Percentiles rank a stretch among this genome's conserved stretches.
phyloP scores from a whole-genome alignment of 495 filamentous ascomycete genomes.

The Aspergillus sclerotioniger region DNA sequence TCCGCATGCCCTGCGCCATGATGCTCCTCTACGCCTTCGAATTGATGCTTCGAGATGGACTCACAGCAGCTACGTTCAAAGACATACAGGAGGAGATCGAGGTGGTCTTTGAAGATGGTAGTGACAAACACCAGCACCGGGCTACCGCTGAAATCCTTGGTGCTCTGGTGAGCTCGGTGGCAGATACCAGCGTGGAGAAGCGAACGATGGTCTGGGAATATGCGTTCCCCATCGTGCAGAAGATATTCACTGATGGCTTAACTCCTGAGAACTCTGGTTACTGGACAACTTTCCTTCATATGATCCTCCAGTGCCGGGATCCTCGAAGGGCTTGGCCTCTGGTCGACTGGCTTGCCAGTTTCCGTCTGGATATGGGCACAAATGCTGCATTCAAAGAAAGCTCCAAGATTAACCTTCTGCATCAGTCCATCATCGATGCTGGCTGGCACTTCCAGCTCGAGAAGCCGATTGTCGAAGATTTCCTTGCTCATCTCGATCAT shows the following conservation, averaged over 20 bases:
- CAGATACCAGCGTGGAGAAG: slow-evolving; percentile 65
- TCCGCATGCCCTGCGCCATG: slow-evolving; percentile 81
- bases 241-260: slow-evolving; percentile 82
- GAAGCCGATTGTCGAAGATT: slow-evolving; percentile 86
- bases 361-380: slow-evolving; percentile 88
- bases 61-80: slow-evolving; percentile 74
- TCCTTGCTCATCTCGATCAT: slow-evolving; percentile 88
- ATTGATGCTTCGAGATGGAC: slow-evolving; percentile 67
- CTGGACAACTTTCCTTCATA: slow-evolving; percentile 90
- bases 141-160: slow-evolving; percentile 94
- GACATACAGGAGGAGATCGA: slow-evolving; percentile 79
- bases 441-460: slow-evolving; percentile 97
- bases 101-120: slow-evolving; percentile 81
- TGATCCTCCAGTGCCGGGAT: slow-evolving; percentile 80
- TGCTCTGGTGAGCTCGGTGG: slow-evolving; percentile 71
- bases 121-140: slow-evolving; percentile 96
- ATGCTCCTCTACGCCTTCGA: slow-evolving; percentile 87
- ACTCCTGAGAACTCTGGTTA: slow-evolving; percentile 93
- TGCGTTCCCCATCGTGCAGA: slow-evolving; percentile 81
- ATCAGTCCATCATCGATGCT: slow-evolving; percentile 80
- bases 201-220: slow-evolving; percentile 80
- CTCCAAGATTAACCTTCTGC: slow-evolving; percentile 88
- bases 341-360: slow-evolving; percentile 77
- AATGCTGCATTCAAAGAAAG: slow-evolving; percentile 99
- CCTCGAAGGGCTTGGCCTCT: slow-evolving; percentile 84